A percentile compares a stretch with the other conserved stretches of the same genome.
phyloP scores from a whole-genome alignment of 805 yeast species.

The Maudiozyma serrabonitensis region DNA sequence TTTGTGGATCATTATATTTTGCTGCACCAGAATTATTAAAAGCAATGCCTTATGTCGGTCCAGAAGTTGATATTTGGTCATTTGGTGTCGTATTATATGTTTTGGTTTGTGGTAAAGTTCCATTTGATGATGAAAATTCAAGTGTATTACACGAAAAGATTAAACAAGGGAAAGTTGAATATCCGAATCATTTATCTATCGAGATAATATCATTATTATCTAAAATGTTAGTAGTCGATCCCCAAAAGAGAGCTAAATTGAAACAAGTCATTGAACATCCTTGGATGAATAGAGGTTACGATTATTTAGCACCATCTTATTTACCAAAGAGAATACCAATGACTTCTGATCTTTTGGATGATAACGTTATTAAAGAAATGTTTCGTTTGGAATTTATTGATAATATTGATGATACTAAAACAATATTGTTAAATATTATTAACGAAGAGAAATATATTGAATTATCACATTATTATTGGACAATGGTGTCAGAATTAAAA shows the following conservation, averaged over 20 bases:
- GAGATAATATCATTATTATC: slow-evolving; percentile 75
- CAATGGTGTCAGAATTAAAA: slow-evolving; percentile 8
- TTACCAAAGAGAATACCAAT: slow-evolving; percentile 75
- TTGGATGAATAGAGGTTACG: slow-evolving; percentile 90
- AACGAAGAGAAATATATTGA: slow-evolving; percentile 50
- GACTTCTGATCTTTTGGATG: slow-evolving; percentile 25
- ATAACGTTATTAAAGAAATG: slow-evolving; percentile 65
- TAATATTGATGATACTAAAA: slow-evolving; percentile 43
- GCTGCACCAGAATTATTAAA: slow-evolving; percentile 96
- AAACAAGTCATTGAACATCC: slow-evolving; percentile 79
- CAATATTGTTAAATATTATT: slow-evolving; percentile 48
- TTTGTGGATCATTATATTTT: slow-evolving; percentile 94
- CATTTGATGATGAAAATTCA: slow-evolving; percentile 92
- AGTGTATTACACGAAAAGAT: slow-evolving; percentile 88
- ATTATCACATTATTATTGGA: slow-evolving; percentile 25
- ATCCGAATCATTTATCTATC: slow-evolving; percentile 70
- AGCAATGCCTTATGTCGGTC: slow-evolving; percentile 89
- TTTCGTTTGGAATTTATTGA: slow-evolving; percentile 69
- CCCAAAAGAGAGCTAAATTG: slow-evolving; percentile 66
- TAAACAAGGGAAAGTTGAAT: slow-evolving; percentile 84
- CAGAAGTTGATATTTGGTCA: slow-evolving; percentile 97
- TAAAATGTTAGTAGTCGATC: slow-evolving; percentile 88
- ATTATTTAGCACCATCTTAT: slow-evolving; percentile 53
- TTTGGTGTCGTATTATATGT: slow-evolving; percentile 95
- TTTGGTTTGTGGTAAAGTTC: slow-evolving; percentile 93